phyloP scores from a whole-genome alignment of 306 rosid species.

The Lotus japonicus region DNA sequence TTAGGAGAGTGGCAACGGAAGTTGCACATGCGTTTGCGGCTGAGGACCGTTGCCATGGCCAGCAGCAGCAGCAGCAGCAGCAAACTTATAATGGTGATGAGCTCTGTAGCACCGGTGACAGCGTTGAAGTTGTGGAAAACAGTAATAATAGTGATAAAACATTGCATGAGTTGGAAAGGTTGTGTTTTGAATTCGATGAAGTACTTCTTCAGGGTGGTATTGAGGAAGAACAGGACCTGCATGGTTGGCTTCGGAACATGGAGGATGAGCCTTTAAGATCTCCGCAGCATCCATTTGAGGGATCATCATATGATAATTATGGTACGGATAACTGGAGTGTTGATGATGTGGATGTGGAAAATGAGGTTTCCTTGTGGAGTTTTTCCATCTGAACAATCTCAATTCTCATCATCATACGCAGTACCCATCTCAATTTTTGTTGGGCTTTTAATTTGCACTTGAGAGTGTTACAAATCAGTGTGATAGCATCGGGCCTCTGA shows the following conservation, averaged over 20 bases:
- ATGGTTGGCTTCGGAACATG: constrained; percentile 32
- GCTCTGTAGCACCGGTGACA: background rate
- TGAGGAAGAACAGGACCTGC: constrained; percentile 11
- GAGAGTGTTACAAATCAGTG: too few species aligned
- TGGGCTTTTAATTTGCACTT: too few species aligned
- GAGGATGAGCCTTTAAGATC: constrained; percentile 53
- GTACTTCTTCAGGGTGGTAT: too few species aligned
- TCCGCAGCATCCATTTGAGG: constrained; percentile 19
- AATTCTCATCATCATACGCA: too few species aligned
- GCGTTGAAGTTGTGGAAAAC: background rate
- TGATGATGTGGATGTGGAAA: constrained; percentile 14
- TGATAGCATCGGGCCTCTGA: too few species aligned
- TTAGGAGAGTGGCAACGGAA: constrained; percentile 45
- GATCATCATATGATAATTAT: background rate
- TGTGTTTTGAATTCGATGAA: too few species aligned
- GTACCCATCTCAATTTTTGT: too few species aligned
- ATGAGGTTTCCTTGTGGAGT: constrained; percentile 46
- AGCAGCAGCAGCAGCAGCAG: too few species aligned
- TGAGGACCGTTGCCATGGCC: background rate
- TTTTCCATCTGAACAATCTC: background rate
- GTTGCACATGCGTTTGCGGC: constrained; percentile 44
- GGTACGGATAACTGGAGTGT: background rate
- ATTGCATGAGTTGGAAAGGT: too few species aligned
- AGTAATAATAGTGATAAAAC: background rate
- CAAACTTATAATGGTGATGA: background rate